These are phyloP conservation scores for Sherardia arvensis DNA, from an alignment of 257 asterid species.

Conservation along the genomic window DNA sequence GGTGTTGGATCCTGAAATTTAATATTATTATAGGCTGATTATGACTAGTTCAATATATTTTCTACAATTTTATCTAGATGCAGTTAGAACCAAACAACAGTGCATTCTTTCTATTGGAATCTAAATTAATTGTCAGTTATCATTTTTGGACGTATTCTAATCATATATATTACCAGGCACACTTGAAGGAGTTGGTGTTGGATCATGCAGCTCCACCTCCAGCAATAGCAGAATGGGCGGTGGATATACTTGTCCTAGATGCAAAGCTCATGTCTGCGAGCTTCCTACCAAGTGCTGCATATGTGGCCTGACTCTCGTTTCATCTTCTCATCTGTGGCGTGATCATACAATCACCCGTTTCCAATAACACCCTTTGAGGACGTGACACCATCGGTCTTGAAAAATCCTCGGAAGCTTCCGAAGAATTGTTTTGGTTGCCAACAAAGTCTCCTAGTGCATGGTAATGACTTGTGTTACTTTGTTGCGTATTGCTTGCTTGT, in stretches of 20 bases:
- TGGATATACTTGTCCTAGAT: slow-evolving; percentile 96
- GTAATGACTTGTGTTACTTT: slow-evolving; percentile 23
- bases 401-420: slow-evolving; percentile 31
- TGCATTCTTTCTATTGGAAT: background rate
- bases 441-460: slow-evolving; percentile 70
- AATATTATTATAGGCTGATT: background rate
- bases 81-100: background rate
- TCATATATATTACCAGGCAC: slow-evolving; percentile 34
- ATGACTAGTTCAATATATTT: background rate
- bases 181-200: slow-evolving; percentile 72
- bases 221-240: slow-evolving; percentile 96
- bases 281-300: slow-evolving; percentile 83
- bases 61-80: background rate
- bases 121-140: background rate
- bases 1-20: background rate
- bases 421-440: slow-evolving; percentile 79
- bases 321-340: slow-evolving; percentile 96
- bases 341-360: slow-evolving; percentile 94
- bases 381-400: slow-evolving; percentile 42
- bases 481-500: no score
- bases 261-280: slow-evolving; percentile 92
- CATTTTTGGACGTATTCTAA: background rate
- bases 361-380: slow-evolving; percentile 91
- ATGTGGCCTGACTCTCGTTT: slow-evolving; percentile 91
- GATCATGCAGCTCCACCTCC: slow-evolving; percentile 99